Evolutionary conservation across 192 early-diverging fungal species (phyloP), one percentile per base, ranked within the genome.

Genomic region (Geranomyces michiganensis): DNA sequence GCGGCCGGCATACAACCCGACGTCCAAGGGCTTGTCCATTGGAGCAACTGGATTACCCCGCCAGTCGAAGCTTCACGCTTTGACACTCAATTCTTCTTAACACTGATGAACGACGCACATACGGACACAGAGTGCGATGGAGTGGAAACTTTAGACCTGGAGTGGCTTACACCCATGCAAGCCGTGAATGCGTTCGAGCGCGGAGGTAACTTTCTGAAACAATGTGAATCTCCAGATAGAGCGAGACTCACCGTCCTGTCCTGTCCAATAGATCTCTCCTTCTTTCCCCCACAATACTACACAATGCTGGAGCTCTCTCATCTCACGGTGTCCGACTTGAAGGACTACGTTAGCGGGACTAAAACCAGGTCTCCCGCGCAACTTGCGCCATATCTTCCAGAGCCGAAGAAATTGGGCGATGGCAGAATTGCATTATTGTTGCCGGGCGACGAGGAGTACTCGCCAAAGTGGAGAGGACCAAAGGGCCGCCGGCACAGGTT

Each of bases 31-130:
- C 70, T 92, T 2, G 70, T 78, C 4, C 84, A 85, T 21, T 90
- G 89, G 76, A 79, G 86, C 12, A 85, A 86, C 55, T 92, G 90
- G 89, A 82, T 89, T 48, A 89, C 88, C 2, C 90, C 90, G 9
- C 69, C 73, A 0, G 44, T 77, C 10, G 85, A 88, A 61, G 67
- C 83, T 49, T 79, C 79, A 41, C 78, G 90, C 14, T 92, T 86
- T 71, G 80, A 87, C 49, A 89, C 89, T n/a, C 83, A 80, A 12
- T 92, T 92, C 62, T 92, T 82, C 63, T 68, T 92, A 26, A 84
- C 90, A 0, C 76, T 86, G 8, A 36, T 91, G 12, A 70, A 87
- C 59, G 72, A 78, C 7, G 36, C 77, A 13, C 73, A 70, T 36
- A 69, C 74, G 51, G 67, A 75, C 43, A 45, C 27, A 9, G 5